These are phyloP conservation scores for Metschnikowia baotianmanensis DNA, from an alignment of 805 yeast genomes.

Conservation along the genomic window DNA sequence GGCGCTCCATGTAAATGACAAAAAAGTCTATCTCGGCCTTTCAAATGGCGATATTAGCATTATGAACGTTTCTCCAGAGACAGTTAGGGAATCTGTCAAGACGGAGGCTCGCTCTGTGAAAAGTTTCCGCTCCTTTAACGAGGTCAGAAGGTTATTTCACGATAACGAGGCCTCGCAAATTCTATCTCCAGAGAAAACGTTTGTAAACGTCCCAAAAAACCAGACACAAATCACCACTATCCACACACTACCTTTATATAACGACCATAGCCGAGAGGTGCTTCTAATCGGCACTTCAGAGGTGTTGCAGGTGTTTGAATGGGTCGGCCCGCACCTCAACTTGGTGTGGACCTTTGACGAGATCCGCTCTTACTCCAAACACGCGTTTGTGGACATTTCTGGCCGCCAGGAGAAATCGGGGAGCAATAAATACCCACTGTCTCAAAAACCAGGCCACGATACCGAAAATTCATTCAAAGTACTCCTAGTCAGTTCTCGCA, in stretches of 20 bases:
- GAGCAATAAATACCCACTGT: background rate
- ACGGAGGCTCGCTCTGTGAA: constrained; percentile 13
- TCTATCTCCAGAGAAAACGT: constrained; percentile 22
- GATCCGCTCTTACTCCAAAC: constrained; percentile 5
- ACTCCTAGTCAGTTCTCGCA: constrained; percentile 30
- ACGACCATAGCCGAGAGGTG: constrained; percentile 23
- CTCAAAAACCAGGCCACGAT: background rate
- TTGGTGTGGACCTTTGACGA: constrained; percentile 31
- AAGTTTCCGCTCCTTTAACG: constrained; percentile 26
- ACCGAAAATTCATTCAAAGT: too few species aligned
- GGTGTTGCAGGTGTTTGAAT: constrained; percentile 24
- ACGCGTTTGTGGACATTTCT: background rate
- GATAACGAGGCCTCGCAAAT: constrained; percentile 21
- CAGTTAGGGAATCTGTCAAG: constrained; percentile 9
- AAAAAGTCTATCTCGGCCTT: constrained; percentile 31
- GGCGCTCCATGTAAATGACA: constrained; percentile 22
- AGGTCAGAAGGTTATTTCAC: constrained; percentile 20
- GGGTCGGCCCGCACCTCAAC: constrained; percentile 34
- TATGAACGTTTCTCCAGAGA: constrained; percentile 19
- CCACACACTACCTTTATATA: constrained; percentile 16
- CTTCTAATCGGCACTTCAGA: constrained; percentile 27
- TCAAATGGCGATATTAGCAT: constrained; percentile 35
- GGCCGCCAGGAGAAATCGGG: constrained; percentile 1
- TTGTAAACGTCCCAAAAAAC: constrained; percentile 20
- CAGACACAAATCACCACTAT: constrained; percentile 21